Evolutionary conservation across 2,329 filamentous ascomycete species (phyloP), one percentile per base, ranked within the genome.

Genomic region (Fusarium lyarnte): DNA sequence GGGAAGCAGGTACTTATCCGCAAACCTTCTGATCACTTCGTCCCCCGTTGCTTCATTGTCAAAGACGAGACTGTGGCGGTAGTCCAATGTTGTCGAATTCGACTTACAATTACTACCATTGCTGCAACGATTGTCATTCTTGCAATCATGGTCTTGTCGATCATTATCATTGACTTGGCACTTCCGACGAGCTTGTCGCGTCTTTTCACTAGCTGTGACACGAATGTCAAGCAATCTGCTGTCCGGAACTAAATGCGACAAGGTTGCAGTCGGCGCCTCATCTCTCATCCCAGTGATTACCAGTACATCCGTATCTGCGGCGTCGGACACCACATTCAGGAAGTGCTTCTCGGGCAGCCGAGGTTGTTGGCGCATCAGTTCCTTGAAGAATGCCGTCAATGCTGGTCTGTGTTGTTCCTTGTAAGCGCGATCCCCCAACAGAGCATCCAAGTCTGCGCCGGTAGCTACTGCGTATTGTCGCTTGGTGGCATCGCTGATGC

Each of bases 391-490:
- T 5, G 58, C 67, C 4, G 86, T 88, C 79, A 92, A 79, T 1
- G 82, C 82, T 75, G 81, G 63, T 39, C 89, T 85, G 71, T 91
- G 88, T 67, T 87, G 74, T 79, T 92, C 89, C 76, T 92, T 92
- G 79, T 91, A 92, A 41, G 72, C 79, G 63, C 89, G 89, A 67
- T 91, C 85, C 1, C 36, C 14, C 39, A 89, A 80, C 51, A 92
- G 79, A 42, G 83, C 84, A n/a, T 78, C 49, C 2, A 87, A 35
- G 68, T 90, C 82, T n/a, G 86, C 85, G 46, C 85, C 85, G 2
- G 81, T 85, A 43, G 80, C 81, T 6, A 74, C 78, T 3, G 88
- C 88, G 59, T 90, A 92, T 77, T 88, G 85, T 75, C 78, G 79
- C 81, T 91, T 91, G 27, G 81, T 87, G 6, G 63, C 81, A 76